A percentile compares a stretch with the other conserved stretches of the same genome.
phyloP scores from a whole-genome alignment of 768 basidiomycete species.

The Tremella fuciformis region DNA sequence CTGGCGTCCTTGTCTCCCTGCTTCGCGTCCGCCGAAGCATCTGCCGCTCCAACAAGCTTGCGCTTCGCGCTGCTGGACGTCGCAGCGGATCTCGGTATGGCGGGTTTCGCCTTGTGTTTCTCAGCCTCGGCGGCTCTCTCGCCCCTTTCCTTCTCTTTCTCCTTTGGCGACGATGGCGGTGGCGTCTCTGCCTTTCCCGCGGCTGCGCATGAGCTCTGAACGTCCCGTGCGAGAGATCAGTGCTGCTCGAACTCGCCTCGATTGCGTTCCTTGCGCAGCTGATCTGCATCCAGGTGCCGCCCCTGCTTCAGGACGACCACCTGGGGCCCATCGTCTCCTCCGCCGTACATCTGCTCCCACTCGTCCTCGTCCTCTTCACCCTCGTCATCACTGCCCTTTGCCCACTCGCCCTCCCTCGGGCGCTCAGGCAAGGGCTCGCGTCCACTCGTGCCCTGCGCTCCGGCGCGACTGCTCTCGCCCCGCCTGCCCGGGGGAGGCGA shows the following conservation, averaged over 20 bases:
- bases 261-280: conserved; percentile 64
- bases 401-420: conserved; percentile 47
- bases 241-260: conserved; percentile 28
- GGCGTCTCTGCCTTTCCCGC: conserved; percentile 25
- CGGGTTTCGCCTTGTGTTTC: conserved; percentile 4
- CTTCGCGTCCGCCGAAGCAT: neutral
- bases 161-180: conserved; percentile 14
- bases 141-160: neutral
- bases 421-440: conserved; percentile 41
- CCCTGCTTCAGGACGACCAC: conserved; percentile 84
- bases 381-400: conserved; percentile 44
- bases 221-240: neutral
- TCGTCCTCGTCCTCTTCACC: conserved; percentile 60
- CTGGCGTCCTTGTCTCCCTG: conserved; percentile 7
- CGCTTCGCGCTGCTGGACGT: conserved; percentile 38
- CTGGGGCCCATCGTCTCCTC: conserved; percentile 75
- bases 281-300: conserved; percentile 74
- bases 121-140: neutral
- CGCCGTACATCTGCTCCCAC: conserved; percentile 53
- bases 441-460: conserved; percentile 4
- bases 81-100: conserved; percentile 19
- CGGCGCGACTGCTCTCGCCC: conserved; percentile 5
- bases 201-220: conserved; percentile 15
- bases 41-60: conserved; percentile 37
- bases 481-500: conserved; percentile 6